Evolutionary conservation across 768 basidiomycete species (phyloP).

Genomic region (Calocera viscosa): DNA sequence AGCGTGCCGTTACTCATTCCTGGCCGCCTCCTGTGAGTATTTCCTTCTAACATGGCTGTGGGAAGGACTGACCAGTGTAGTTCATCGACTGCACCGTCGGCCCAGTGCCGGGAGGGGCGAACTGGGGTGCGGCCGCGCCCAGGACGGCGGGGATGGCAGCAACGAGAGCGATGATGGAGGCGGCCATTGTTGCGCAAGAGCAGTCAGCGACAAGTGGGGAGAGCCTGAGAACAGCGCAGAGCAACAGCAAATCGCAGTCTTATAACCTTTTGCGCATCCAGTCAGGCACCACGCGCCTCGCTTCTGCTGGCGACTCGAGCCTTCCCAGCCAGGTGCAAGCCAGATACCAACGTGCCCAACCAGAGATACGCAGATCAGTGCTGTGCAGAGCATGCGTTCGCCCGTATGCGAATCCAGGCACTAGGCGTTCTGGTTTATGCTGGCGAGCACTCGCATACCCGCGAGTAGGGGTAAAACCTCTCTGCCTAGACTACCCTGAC

Average conservation of each 20-base stretch:
- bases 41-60: not conserved
- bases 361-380: not conserved
- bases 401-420: not conserved
- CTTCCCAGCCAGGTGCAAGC: not conserved
- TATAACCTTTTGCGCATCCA: not conserved
- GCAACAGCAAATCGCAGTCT: not conserved
- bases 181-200: not conserved
- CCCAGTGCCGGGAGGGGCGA: constrained; percentile 25
- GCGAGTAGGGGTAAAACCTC: not conserved
- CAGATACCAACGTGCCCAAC: not conserved
- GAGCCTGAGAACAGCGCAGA: not conserved
- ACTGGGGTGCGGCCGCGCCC: constrained; percentile 19
- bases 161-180: not conserved
- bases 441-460: not conserved
- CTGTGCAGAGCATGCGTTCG: not conserved
- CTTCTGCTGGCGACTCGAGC: not conserved
- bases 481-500: not conserved
- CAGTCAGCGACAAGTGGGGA: not conserved
- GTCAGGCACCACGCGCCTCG: constrained; percentile 4
- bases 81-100: constrained; percentile 25
- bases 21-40: not conserved
- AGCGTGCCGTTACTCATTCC: constrained; percentile 32
- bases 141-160: constrained; percentile 2
- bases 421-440: not conserved
- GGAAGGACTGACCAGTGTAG: constrained; percentile 30